These are phyloP conservation scores for Zancudomyces culisetae DNA, from an alignment of 371 early-diverging fungal species.

Conservation along the genomic window DNA sequence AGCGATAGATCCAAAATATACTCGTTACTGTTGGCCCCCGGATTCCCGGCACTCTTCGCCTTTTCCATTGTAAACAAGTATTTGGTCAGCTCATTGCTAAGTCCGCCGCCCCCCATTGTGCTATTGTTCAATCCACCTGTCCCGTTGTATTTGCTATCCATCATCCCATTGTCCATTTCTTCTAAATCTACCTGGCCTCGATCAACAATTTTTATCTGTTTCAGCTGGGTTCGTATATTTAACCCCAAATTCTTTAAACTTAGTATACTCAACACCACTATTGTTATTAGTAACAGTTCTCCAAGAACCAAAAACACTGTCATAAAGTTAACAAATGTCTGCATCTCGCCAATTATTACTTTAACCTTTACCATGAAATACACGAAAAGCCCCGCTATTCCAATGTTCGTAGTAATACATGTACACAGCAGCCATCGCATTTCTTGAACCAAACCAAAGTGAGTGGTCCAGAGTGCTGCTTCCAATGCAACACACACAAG, in stretches of 20 bases:
- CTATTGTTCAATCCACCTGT: too few relatives aligned
- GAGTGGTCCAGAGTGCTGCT: neutral
- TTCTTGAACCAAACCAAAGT: conserved; percentile 10
- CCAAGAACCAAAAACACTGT: neutral
- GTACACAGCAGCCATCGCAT: conserved; percentile 14
- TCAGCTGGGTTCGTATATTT: neutral
- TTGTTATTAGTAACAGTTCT: neutral
- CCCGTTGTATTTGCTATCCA: too few relatives aligned
- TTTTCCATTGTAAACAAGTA: too few relatives aligned
- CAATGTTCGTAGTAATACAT: neutral
- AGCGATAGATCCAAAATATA: too few relatives aligned
- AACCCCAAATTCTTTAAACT: neutral
- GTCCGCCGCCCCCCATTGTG: too few relatives aligned
- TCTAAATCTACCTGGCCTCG: neutral
- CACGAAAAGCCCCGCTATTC: neutral
- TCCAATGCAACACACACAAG: conserved; percentile 3
- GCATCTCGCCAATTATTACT: too few relatives aligned
- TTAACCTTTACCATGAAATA: too few relatives aligned
- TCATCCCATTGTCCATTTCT: too few relatives aligned
- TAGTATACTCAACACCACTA: neutral
- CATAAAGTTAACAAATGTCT: neutral
- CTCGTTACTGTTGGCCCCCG: too few relatives aligned
- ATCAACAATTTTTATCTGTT: neutral
- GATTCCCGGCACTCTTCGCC: too few relatives aligned
- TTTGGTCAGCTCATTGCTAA: too few relatives aligned